Base-by-base conservation (phyloP, 306 rosid genomes). In the Prunus mume region DNA sequence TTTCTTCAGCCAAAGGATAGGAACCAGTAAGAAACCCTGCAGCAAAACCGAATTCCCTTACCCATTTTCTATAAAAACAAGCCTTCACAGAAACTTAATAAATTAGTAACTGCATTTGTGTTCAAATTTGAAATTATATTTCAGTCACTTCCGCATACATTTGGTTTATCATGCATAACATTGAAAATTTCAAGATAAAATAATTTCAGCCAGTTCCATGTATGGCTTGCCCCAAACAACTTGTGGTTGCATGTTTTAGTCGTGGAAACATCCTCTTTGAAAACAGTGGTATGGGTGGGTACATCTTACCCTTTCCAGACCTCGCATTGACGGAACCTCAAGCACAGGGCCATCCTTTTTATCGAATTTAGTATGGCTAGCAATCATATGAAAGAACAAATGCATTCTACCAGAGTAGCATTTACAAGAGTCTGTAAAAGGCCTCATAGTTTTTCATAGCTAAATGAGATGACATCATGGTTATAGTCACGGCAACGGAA, bases 331-430 rank as follows among this genome's bases (percentile, higher is more conserved):
- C 30, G 38, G 34, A 60, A 60, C 34, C 65, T 24, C 30, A 51
- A 30, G 27, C 41, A 51, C 49, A 28, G 49, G 74, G 46, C 27
- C 28, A 22, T 28, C 47, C 34, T 6, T 52, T 50, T 30, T 30
- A 70, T 70, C 13, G 12, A 51, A 70, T 70, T 20, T 10, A 51
- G 49, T 17, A 30, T 41, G 57, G 63, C 74, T 52, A 70, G 34
- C 49, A 70, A 52, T 19, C 74, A 27, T 70, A 70, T 52, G 63
- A 51, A 19, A 54, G 51, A 55, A 71, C 38, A 71, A 54, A 24
- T 71, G 19, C 64, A 58, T 55, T 71, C 75, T 54, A 71, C 51
- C 32, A 54, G 66, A 72, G 65, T 72, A 72, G 67, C 67, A 57
- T 41, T 57, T 72, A 72, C 76, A 72, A 22, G 55, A 41, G 24